Conservation (phyloP, 148 eudicot genomes). For the Diospyros kaki region DNA sequence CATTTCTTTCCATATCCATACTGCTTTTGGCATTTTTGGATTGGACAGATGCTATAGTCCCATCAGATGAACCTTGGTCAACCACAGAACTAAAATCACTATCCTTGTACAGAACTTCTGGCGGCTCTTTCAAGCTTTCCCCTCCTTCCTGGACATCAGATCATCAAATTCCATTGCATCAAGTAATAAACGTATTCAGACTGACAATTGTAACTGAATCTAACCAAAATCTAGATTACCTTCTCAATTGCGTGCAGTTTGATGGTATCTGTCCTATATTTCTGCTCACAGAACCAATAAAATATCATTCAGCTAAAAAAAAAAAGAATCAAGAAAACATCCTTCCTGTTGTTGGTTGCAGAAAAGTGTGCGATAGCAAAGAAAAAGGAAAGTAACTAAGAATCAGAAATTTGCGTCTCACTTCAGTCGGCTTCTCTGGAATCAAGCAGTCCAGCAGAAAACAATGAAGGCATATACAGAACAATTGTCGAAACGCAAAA, state of each 20-base stretch:
- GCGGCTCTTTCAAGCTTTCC: constrained; percentile 61
- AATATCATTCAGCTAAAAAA: background rate
- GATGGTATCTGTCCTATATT: constrained; percentile 48
- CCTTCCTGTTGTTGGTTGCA: background rate
- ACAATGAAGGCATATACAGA: background rate
- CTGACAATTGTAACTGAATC: background rate
- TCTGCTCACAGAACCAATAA: constrained; percentile 39
- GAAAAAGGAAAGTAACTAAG: background rate
- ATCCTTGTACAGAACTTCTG: constrained; percentile 62
- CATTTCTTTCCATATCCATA: constrained; percentile 29
- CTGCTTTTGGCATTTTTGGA: constrained; percentile 22
- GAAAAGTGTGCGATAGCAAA: background rate
- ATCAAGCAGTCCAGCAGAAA: background rate
- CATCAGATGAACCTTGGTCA: constrained; percentile 29
- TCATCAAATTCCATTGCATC: background rate
- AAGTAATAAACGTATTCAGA: constrained; percentile 5
- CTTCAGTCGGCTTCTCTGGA: constrained; percentile 6
- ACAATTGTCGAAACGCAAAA: background rate
- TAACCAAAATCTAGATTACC: constrained; percentile 34
- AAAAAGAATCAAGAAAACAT: background rate
- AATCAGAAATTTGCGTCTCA: background rate
- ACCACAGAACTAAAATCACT: constrained; percentile 29
- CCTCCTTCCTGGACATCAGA: constrained; percentile 44
- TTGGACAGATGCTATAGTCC: constrained; percentile 19
- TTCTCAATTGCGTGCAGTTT: constrained; percentile 45